Percentiles rank a stretch among this genome's conserved stretches.
phyloP scores from a whole-genome alignment of 2,329 filamentous ascomycete genomes.

The Penicillium capsulatum region DNA sequence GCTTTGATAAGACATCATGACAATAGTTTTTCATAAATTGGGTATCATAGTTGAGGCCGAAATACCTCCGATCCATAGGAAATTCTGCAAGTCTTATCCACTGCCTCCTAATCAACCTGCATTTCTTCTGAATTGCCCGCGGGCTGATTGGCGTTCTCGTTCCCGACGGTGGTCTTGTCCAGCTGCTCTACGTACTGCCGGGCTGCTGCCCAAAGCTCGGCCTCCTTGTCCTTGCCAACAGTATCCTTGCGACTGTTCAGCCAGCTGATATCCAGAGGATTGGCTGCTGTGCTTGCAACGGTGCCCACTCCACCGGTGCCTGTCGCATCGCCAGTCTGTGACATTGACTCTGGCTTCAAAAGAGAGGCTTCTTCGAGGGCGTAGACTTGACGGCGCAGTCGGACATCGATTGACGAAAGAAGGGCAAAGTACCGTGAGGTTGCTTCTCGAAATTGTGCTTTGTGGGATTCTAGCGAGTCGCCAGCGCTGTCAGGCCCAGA shows the following conservation, averaged over 20 bases:
- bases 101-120: slow-evolving; percentile 35
- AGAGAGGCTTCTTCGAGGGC: slow-evolving; percentile 78
- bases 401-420: slow-evolving; percentile 69
- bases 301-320: slow-evolving; percentile 29
- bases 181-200: slow-evolving; percentile 51
- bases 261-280: slow-evolving; percentile 76
- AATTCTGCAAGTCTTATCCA: too few species aligned
- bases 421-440: slow-evolving; percentile 63
- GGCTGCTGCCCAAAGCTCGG: slow-evolving; percentile 68
- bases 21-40: too few species aligned
- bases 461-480: slow-evolving; percentile 52
- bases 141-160: slow-evolving; percentile 9
- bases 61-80: too few species aligned
- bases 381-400: slow-evolving; percentile 69
- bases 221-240: slow-evolving; percentile 77
- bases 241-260: slow-evolving; percentile 80
- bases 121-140: slow-evolving; percentile 30
- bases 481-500: slow-evolving; percentile 21
- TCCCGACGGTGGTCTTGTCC: slow-evolving; percentile 13
- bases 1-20: too few species aligned
- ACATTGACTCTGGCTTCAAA: slow-evolving; percentile 49
- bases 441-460: slow-evolving; percentile 55
- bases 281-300: slow-evolving; percentile 30
- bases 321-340: slow-evolving; percentile 30
- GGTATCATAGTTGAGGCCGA: too few species aligned